phyloP scores from a whole-genome alignment of 2,329 filamentous ascomycete genomes.

The Colletotrichum paranaense region DNA sequence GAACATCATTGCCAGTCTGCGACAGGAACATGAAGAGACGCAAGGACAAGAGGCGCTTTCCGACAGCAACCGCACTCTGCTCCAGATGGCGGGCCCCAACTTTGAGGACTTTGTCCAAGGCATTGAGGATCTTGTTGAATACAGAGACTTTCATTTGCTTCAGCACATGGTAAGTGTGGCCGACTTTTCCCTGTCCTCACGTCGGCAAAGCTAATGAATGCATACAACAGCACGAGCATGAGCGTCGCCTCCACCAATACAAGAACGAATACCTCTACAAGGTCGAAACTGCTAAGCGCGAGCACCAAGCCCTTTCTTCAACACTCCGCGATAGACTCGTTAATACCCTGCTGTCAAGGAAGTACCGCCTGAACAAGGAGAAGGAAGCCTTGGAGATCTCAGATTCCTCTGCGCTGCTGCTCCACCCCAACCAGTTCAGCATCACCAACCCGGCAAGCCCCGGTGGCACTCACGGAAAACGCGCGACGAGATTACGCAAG shows the following conservation, averaged over 20 bases:
- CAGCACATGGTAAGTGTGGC: constrained; percentile 77
- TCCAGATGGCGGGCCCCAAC: constrained; percentile 83
- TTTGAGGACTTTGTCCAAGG: constrained; percentile 89
- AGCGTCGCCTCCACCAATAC: constrained; percentile 70
- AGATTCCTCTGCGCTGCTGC: constrained; percentile 72
- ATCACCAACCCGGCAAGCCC: constrained; percentile 73
- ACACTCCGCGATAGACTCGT: constrained; percentile 74
- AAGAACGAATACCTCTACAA: constrained; percentile 71
- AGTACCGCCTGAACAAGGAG: constrained; percentile 71
- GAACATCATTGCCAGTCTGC: constrained; percentile 75
- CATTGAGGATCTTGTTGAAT: constrained; percentile 88
- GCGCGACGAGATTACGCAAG: constrained; percentile 70
- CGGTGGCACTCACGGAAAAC: constrained; percentile 71
- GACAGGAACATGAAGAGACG: constrained; percentile 64
- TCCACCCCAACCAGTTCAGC: constrained; percentile 77
- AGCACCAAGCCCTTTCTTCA: constrained; percentile 68
- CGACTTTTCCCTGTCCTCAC: neutral
- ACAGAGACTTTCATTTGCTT: constrained; percentile 85
- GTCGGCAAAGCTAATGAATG: constrained; percentile 3
- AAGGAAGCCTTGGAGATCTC: constrained; percentile 77
- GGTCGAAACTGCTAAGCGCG: constrained; percentile 70
- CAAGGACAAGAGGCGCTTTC: constrained; percentile 51
- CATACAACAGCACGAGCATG: constrained; percentile 66
- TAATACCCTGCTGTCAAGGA: constrained; percentile 73
- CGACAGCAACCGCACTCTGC: constrained; percentile 63